Evolutionary conservation across 129 eudicot species (phyloP), one percentile per base, ranked within the genome.

Genomic region (Heracleum sosnowskyi): DNA sequence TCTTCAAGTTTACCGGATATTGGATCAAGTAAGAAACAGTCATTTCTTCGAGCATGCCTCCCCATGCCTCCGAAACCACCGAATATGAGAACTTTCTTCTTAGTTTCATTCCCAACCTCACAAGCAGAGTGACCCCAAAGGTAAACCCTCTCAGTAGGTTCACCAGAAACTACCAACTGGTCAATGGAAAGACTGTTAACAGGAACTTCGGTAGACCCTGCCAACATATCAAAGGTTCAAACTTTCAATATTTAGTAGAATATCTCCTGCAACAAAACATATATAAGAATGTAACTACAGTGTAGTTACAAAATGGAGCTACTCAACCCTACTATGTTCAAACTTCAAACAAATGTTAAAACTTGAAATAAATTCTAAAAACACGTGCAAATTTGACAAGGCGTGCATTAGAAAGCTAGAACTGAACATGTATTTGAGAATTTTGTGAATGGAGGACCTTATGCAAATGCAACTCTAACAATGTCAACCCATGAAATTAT

Each of bases 1-100:
- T 70, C 76, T 62, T 86, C 85, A 28, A 90, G 34, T 69, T 77
- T 76, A 76, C 97, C 94, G 46, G 87, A 80, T 20, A 80, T 66
- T 44, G 85, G 85, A 84, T 96, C 93, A 35, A 96, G 85, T 64
- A 88, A 72, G 85, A 91, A 74, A 41, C 88, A 75, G 81, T 96
- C 97, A 79, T 88, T 90, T 82, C 97, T 87, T 31, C 99, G 86
- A 74, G 96, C 88, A 86, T 92, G 99, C 46, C 95, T 92, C 77
- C 97, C 99, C 33, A 82, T 79, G 74, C 99, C 99, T 80, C 99
- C 99, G 85, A 96, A 96, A 76, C 99, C 99, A 17, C 97, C 99
- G 86, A 90, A 96, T 33, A 96, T 85, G 74, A 92, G 79, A 75
- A 92, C 47, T 55, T 86, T 85, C 45, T 87, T 83, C 20, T 82